Evolutionary conservation across 192 early-diverging fungal species (phyloP), one percentile per base, ranked within the genome.

Genomic region (Phycomyces nitens): DNA sequence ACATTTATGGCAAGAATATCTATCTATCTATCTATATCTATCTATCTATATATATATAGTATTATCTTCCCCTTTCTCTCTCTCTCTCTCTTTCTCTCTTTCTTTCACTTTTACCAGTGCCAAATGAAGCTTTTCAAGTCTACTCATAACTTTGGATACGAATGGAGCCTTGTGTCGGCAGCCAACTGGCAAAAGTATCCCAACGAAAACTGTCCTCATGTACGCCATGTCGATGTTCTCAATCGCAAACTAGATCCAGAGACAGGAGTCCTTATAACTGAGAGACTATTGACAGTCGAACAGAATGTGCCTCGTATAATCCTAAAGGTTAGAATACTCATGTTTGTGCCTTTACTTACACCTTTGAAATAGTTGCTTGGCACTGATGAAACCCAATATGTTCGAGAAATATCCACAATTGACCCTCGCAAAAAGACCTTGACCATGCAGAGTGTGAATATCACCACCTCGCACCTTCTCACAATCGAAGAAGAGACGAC

Each of bases 151-250:
- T 94, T 90, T 76, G 74, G 84, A 69, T 88, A 95, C 76, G 76
- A 88, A 57, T 98, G 94, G 92, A 80, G 78, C 5, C 86, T 84
- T 12, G 90, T 93, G 44, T 88, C 87, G 27, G 77, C 86, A 18
- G 97, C 94, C 41, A 90, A 95, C 75, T 99, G 89, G 89, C 85
- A 87, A 77, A 99, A 99, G 76, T 99, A 99, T 81, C 97, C 97
- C 0, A 99, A 99, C 77, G 90, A 91, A 21, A 77, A 90, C 43
- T 89, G 93, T 27, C 84, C 87, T 52, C 97, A 99, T 68, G 96
- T 99, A 49, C 65, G 88, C 22, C 88, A 90, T 60, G 94, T 96
- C 41, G 97, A 98, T 79, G 83, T 92, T 3, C 80, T 99, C 55
- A 82, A 88, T 60, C 86, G 94, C 50, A 66, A 78, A 7, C 76